Evolutionary conservation across 2,329 filamentous ascomycete species (phyloP).

Genomic region (Claviceps africana): DNA sequence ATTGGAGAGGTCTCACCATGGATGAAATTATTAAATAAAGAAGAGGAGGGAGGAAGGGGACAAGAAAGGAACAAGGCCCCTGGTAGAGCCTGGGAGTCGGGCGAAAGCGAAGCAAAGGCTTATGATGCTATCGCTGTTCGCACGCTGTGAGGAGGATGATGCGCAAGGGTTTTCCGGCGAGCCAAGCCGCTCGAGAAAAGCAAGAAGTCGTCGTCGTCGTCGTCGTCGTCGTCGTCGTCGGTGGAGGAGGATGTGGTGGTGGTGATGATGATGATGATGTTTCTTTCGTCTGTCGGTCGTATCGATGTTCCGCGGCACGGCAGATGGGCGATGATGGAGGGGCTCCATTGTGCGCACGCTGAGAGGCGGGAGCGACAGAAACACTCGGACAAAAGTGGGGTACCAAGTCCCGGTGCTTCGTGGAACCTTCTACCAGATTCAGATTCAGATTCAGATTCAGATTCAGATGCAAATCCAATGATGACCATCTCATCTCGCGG

Average conservation of each 20-base stretch:
- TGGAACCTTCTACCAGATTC: slow-evolving; percentile 5
- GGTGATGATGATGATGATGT: background rate
- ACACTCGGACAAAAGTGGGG: background rate
- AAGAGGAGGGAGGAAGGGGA: too few species aligned
- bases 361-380: too few species aligned
- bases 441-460: background rate
- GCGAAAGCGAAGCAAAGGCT: background rate
- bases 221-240: background rate
- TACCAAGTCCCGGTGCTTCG: background rate
- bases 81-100: background rate
- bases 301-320: background rate
- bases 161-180: too few species aligned
- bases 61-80: background rate
- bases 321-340: background rate
- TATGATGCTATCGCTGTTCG: background rate
- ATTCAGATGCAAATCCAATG: too few species aligned
- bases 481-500: background rate
- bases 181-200: background rate
- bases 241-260: too few species aligned
- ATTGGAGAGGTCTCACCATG: too few species aligned
- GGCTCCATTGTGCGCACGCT: background rate
- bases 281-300: background rate
- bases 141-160: background rate
- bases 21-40: too few species aligned
- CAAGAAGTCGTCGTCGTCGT: background rate